Conservation (phyloP, 495 filamentous ascomycete species). For the Xylaria telfairii region DNA sequence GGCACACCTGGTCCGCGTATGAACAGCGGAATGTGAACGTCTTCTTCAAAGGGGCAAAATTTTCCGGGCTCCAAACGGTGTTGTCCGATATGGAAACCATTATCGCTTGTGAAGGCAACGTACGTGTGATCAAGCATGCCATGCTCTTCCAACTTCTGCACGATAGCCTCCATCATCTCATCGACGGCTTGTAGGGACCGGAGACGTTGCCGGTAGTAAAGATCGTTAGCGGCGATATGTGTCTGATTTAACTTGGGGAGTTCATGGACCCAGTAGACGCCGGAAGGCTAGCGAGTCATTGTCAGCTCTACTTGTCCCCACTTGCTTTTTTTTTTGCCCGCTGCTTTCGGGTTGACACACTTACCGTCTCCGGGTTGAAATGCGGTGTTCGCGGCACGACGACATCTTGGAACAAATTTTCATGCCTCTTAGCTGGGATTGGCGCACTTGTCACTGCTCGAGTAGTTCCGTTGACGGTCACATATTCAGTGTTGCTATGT, state of each 20-base stretch:
- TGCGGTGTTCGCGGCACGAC: slow-evolving; percentile 9
- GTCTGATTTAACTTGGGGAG: slow-evolving; percentile 57
- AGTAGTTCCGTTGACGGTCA: slow-evolving; percentile 20
- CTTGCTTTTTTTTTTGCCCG: not conserved
- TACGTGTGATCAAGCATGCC: slow-evolving; percentile 59
- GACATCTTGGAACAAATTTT: slow-evolving; percentile 43
- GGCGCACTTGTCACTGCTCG: slow-evolving; percentile 32
- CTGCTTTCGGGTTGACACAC: not conserved
- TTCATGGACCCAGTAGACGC: not conserved
- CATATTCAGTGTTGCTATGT: slow-evolving; percentile 50
- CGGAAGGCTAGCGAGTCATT: not conserved
- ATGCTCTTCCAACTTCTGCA: slow-evolving; percentile 52
- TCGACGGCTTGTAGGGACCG: slow-evolving; percentile 62
- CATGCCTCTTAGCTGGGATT: slow-evolving; percentile 40
- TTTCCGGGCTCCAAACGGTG: slow-evolving; percentile 66
- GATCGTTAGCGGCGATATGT: slow-evolving; percentile 29
- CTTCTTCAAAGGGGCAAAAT: slow-evolving; percentile 61
- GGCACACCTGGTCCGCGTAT: slow-evolving; percentile 58
- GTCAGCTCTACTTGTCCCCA: slow-evolving; percentile 18
- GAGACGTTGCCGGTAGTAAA: slow-evolving; percentile 60
- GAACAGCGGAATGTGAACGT: slow-evolving; percentile 63
- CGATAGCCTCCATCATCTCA: slow-evolving; percentile 59
- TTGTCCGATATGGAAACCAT: slow-evolving; percentile 68
- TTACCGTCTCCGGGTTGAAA: slow-evolving; percentile 12
- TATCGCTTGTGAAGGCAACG: slow-evolving; percentile 65